Conservation (phyloP, 2,329 filamentous ascomycete species). For the Exserohilum turcica region DNA sequence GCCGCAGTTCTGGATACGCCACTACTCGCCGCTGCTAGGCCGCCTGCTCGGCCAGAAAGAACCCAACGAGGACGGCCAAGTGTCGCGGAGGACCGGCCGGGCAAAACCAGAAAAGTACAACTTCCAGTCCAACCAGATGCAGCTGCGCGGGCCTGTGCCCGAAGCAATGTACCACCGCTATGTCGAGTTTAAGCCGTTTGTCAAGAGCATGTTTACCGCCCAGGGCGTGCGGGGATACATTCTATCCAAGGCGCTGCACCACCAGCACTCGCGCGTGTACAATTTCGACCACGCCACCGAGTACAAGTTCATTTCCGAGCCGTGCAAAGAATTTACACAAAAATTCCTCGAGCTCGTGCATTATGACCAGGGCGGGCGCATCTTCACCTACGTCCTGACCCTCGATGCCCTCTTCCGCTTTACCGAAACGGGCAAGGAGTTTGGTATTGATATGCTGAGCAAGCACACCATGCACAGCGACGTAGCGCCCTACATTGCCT, state of each 20-base stretch:
- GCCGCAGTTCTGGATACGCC: slow-evolving; percentile 76
- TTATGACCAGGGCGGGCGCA: slow-evolving; percentile 80
- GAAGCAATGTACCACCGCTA: slow-evolving; percentile 84
- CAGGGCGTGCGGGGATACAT: slow-evolving; percentile 78
- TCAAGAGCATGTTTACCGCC: slow-evolving; percentile 84
- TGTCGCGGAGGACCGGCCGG: slow-evolving; percentile 49
- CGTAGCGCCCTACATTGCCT: slow-evolving; percentile 88
- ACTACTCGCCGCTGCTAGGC: slow-evolving; percentile 88
- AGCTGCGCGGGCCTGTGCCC: slow-evolving; percentile 82
- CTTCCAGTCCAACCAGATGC: slow-evolving; percentile 92
- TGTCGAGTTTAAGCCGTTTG: slow-evolving; percentile 89
- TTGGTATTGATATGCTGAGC: slow-evolving; percentile 87
- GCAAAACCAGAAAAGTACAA: slow-evolving; percentile 72
- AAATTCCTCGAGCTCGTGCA: slow-evolving; percentile 87
- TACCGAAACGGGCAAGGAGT: slow-evolving; percentile 94
- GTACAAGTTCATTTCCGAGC: slow-evolving; percentile 69
- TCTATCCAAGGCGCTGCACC: slow-evolving; percentile 82
- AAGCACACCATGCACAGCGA: slow-evolving; percentile 98
- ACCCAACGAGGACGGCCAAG: slow-evolving; percentile 47
- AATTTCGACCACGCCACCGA: slow-evolving; percentile 81
- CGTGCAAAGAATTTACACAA: slow-evolving; percentile 71
- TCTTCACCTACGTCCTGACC: slow-evolving; percentile 91
- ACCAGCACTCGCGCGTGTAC: slow-evolving; percentile 88
- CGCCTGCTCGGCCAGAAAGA: slow-evolving; percentile 72
- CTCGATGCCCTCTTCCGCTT: slow-evolving; percentile 86